These are phyloP conservation scores for Metschnikowia reukaufii DNA, from an alignment of 805 yeast genomes.

Conservation along the genomic window DNA sequence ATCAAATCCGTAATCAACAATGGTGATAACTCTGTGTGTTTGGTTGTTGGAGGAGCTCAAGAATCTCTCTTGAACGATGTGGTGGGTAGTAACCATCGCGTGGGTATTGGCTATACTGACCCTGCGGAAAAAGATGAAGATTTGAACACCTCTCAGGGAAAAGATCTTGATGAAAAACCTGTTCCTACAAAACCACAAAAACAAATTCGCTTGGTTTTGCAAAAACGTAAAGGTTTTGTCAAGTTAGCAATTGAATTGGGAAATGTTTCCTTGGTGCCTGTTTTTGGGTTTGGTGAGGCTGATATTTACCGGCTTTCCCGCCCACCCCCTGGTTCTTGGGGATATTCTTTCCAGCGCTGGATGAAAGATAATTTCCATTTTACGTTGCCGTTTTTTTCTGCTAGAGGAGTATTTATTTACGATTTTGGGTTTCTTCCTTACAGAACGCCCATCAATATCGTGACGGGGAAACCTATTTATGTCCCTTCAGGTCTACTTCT, in stretches of 20 bases:
- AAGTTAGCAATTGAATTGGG: constrained; percentile 81
- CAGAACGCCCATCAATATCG: constrained; percentile 75
- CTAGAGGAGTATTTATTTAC: constrained; percentile 88
- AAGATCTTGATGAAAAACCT: constrained; percentile 1
- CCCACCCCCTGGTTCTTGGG: constrained; percentile 41
- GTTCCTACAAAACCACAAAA: constrained; percentile 11
- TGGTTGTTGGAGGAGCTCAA: constrained; percentile 95
- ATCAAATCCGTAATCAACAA: constrained; percentile 62
- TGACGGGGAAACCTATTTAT: constrained; percentile 66
- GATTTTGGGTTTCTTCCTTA: constrained; percentile 91
- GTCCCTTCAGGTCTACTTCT: constrained; percentile 46
- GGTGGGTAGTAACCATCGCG: constrained; percentile 32
- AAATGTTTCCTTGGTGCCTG: constrained; percentile 79
- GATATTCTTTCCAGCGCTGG: constrained; percentile 66
- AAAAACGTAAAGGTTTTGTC: constrained; percentile 83
- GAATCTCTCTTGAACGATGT: constrained; percentile 65
- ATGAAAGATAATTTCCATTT: constrained; percentile 73
- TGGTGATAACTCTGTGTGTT: constrained; percentile 72
- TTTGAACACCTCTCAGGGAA: neutral
- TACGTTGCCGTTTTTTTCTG: constrained; percentile 88
- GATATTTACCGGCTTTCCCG: constrained; percentile 48
- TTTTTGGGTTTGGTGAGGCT: constrained; percentile 89
- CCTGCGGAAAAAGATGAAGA: constrained; percentile 11
- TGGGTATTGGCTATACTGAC: constrained; percentile 36
- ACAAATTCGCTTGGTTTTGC: constrained; percentile 66